These are phyloP conservation scores for Plasmodium gallinaceum DNA, from an alignment of 169 alveolate genomes.

Conservation along the genomic window DNA sequence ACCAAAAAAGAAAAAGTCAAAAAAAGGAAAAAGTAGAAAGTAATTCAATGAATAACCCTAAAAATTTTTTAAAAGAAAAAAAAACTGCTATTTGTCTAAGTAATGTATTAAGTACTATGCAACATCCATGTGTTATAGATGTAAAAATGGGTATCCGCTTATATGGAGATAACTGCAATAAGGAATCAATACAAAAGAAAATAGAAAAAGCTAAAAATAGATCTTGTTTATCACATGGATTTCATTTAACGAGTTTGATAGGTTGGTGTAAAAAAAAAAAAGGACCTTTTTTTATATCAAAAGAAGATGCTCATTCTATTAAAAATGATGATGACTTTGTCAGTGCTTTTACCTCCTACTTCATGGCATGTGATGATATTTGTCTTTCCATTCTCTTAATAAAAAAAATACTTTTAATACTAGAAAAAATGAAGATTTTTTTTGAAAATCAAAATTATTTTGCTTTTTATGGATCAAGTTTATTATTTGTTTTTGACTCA, in stretches of 20 bases:
- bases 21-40: no score
- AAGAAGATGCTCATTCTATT: constrained; percentile 77
- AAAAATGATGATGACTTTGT: constrained; percentile 71
- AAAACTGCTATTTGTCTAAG: constrained; percentile 79
- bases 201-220: constrained; percentile 78
- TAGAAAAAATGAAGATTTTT: constrained; percentile 70
- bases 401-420: constrained; percentile 60
- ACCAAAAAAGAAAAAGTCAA: no score
- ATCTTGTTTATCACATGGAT: constrained; percentile 81
- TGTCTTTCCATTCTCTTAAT: constrained; percentile 36
- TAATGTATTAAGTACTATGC: constrained; percentile 80
- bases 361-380: constrained; percentile 70
- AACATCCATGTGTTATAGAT: constrained; percentile 85
- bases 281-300: constrained; percentile 76
- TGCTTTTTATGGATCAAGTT: constrained; percentile 83
- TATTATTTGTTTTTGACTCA: constrained; percentile 83
- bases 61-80: not conserved
- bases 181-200: constrained; percentile 77
- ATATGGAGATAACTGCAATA: constrained; percentile 81
- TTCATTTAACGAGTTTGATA: constrained; percentile 82
- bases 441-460: constrained; percentile 79
- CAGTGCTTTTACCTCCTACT: constrained; percentile 76
- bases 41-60: no score
- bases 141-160: constrained; percentile 83
- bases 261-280: constrained; percentile 77